Evolutionary conservation across 148 eudicot species (phyloP).

Genomic region (Dianthus caryophyllus): DNA sequence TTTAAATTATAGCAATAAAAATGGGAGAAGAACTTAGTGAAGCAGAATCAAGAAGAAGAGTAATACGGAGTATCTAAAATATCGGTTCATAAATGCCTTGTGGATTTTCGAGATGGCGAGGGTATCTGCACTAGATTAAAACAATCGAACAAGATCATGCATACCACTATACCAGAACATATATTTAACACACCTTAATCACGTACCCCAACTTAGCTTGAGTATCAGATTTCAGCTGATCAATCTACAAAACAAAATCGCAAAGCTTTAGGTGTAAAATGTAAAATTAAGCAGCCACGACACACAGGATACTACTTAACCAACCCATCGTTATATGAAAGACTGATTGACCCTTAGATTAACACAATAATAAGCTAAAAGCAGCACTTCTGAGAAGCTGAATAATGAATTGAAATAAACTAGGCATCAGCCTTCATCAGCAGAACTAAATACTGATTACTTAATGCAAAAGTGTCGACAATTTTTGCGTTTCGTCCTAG

Average conservation of each 20-base stretch:
- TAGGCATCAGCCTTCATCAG: no score
- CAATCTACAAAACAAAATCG: conserved; percentile 67
- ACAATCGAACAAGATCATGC: not conserved
- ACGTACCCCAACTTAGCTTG: conserved; percentile 50
- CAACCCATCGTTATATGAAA: no score
- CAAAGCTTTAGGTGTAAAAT: conserved; percentile 63
- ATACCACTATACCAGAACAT: not conserved
- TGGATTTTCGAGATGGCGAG: not conserved
- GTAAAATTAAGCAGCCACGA: conserved; percentile 25
- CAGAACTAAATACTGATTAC: no score
- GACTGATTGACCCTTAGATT: no score
- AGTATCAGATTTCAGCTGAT: conserved; percentile 47
- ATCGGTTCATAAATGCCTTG: not conserved
- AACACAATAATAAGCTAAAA: no score
- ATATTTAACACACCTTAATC: conserved; percentile 53
- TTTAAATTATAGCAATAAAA: not conserved
- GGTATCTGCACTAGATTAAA: not conserved
- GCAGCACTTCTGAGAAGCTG: no score
- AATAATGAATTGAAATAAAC: no score
- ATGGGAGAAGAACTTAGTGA: not conserved
- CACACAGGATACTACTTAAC: not conserved
- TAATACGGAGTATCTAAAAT: no score
- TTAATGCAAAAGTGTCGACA: no score
- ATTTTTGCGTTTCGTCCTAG: no score
- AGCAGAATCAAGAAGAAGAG: not conserved